Percentiles rank a stretch among this genome's conserved stretches.
Conservation (phyloP, 495 filamentous ascomycete genomes). For the Neurospora terricola region DNA sequence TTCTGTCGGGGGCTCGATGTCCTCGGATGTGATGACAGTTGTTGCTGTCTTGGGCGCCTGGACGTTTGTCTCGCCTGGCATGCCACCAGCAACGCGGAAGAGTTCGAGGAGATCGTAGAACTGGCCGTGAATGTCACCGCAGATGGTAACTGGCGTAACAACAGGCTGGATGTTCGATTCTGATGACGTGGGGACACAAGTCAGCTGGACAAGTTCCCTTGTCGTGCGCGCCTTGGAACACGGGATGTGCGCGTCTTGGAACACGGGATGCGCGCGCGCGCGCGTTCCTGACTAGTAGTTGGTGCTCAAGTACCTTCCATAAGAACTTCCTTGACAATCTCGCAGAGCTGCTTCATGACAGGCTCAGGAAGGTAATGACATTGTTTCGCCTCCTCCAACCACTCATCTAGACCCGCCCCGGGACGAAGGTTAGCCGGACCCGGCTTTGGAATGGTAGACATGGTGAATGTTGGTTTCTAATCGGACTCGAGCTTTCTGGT, state of each 20-base stretch:
- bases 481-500: not conserved
- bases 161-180: slow-evolving; percentile 98
- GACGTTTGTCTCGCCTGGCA: slow-evolving; percentile 68
- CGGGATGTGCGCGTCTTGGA: not conserved
- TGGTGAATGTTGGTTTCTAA: slow-evolving; percentile 1
- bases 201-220: not conserved
- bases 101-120: slow-evolving; percentile 97
- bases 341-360: slow-evolving; percentile 97
- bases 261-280: not conserved
- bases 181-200: slow-evolving; percentile 21
- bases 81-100: slow-evolving; percentile 90
- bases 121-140: slow-evolving; percentile 97
- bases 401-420: slow-evolving; percentile 85
- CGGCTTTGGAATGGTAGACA: slow-evolving; percentile 55
- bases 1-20: slow-evolving; percentile 77
- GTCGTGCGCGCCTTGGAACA: not conserved
- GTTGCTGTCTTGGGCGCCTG: slow-evolving; percentile 53
- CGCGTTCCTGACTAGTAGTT: not conserved
- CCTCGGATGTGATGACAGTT: slow-evolving; percentile 66
- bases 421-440: slow-evolving; percentile 77
- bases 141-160: slow-evolving; percentile 91
- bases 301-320: slow-evolving; percentile 68
- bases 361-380: slow-evolving; percentile 93
- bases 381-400: slow-evolving; percentile 88
- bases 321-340: slow-evolving; percentile 94